Evolutionary conservation across 2,329 filamentous ascomycete genomes (phyloP).

Genomic region (Basipetospora chlamydospora): DNA sequence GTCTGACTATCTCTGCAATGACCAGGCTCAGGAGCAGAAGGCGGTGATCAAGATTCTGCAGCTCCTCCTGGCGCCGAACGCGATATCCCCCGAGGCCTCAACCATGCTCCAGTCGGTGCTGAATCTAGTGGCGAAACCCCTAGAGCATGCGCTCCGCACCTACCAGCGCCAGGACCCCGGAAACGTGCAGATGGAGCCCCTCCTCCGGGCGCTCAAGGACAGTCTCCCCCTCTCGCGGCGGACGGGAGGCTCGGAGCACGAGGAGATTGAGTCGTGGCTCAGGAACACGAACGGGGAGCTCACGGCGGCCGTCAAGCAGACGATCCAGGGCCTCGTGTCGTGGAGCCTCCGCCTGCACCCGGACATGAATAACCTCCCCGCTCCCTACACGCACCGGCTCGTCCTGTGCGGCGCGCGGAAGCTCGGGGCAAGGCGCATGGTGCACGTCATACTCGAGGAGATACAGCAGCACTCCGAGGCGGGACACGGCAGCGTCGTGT

Average conservation of each 20-base stretch:
- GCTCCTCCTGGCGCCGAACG: conserved; percentile 54
- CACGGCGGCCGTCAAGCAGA: conserved; percentile 40
- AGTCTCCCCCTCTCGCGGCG: conserved; percentile 44
- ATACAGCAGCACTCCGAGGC: conserved; percentile 45
- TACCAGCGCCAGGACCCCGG: conserved; percentile 53
- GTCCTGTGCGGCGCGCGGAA: conserved; percentile 46
- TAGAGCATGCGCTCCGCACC: conserved; percentile 52
- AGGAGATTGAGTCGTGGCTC: conserved; percentile 56
- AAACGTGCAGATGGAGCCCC: conserved; percentile 53
- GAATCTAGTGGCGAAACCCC: conserved; percentile 53
- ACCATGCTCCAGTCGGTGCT: conserved; percentile 58
- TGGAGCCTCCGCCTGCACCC: conserved; percentile 55
- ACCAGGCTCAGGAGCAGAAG: conserved; percentile 47
- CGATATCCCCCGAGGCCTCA: conserved; percentile 56
- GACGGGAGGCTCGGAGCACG: conserved; percentile 45
- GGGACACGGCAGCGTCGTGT: conserved; percentile 43
- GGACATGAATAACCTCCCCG: conserved; percentile 37
- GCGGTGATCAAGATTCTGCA: conserved; percentile 59
- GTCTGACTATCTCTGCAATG: conserved; percentile 52
- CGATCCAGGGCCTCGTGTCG: conserved; percentile 46
- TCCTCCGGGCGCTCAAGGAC: conserved; percentile 50
- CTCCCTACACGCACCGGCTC: conserved; percentile 59
- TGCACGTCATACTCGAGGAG: conserved; percentile 53
- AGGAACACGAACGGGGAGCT: conserved; percentile 41
- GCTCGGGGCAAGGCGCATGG: conserved; percentile 44